A percentile compares a stretch with the other conserved stretches of the same genome.
phyloP scores from a whole-genome alignment of 495 filamentous ascomycete genomes.

The Talaromyces adpressus region DNA sequence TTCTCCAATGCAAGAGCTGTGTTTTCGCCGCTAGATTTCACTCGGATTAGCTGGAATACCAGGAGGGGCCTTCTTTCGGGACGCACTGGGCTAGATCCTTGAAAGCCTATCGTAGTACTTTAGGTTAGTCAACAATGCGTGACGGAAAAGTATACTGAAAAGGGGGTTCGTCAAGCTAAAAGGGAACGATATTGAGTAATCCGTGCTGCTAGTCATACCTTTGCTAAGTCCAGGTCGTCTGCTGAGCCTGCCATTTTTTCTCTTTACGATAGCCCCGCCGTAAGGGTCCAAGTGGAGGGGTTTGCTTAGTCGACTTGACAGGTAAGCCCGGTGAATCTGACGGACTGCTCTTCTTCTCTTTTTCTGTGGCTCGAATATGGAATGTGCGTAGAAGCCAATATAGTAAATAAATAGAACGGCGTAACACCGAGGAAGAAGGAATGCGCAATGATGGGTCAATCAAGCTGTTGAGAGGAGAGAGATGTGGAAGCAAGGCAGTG shows the following conservation, averaged over 20 bases:
- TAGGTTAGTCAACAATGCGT: not conserved
- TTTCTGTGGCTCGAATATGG: not conserved
- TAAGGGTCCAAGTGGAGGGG: not conserved
- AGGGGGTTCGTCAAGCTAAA: not conserved
- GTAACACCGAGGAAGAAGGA: not conserved
- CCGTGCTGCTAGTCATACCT: not conserved
- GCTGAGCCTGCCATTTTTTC: conserved; percentile 1
- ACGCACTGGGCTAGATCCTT: conserved; percentile 30
- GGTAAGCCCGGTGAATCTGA: not conserved
- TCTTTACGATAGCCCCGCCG: not conserved
- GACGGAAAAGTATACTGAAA: not conserved
- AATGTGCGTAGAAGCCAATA: not conserved
- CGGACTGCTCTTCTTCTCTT: not conserved
- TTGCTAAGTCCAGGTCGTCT: conserved; percentile 4
- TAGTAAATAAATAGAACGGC: not conserved
- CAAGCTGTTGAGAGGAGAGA: not conserved
- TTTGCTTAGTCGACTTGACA: not conserved
- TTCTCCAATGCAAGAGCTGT: conserved; percentile 50
- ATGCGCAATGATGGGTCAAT: not conserved
- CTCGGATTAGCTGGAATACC: not conserved
- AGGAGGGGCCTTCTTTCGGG: conserved; percentile 8
- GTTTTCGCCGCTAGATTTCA: conserved; percentile 41
- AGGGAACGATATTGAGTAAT: not conserved
- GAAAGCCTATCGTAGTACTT: conserved; percentile 22
- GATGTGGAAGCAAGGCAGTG: not conserved